These are phyloP conservation scores for Irpex lacteus DNA, from an alignment of 1,284 basidiomycete species.

Conservation along the genomic window DNA sequence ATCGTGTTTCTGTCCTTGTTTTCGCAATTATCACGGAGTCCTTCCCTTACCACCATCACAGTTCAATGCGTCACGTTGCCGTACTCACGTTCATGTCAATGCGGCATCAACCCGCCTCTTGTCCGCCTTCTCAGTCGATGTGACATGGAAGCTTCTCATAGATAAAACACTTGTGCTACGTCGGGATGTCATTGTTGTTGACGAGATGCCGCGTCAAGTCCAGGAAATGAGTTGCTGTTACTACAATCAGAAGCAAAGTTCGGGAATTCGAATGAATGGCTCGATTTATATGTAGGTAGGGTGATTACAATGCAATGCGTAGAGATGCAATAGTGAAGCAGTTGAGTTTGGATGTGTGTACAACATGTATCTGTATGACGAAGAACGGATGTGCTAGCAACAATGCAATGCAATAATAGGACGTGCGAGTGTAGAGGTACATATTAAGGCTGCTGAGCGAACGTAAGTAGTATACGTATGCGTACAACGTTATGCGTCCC, in stretches of 20 bases:
- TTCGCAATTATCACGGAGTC: neutral
- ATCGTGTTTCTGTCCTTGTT: neutral
- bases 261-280: neutral
- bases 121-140: neutral
- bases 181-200: neutral
- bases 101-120: neutral
- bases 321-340: neutral
- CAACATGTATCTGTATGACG: neutral
- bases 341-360: neutral
- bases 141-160: no score
- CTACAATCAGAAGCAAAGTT: neutral
- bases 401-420: neutral
- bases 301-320: neutral
- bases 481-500: neutral
- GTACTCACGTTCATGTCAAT: neutral
- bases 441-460: slow-evolving; percentile 1
- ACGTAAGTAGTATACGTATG: neutral
- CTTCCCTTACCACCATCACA: no score
- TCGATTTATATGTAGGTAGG: neutral
- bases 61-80: no score
- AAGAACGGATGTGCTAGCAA: neutral
- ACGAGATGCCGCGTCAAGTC: neutral
- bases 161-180: neutral
- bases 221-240: neutral
- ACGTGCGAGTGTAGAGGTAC: slow-evolving; percentile 9